Percentiles rank a stretch among this genome's conserved stretches.
Conservation (phyloP, 1,284 basidiomycete species). For the Rhodotorula sp. region DNA sequence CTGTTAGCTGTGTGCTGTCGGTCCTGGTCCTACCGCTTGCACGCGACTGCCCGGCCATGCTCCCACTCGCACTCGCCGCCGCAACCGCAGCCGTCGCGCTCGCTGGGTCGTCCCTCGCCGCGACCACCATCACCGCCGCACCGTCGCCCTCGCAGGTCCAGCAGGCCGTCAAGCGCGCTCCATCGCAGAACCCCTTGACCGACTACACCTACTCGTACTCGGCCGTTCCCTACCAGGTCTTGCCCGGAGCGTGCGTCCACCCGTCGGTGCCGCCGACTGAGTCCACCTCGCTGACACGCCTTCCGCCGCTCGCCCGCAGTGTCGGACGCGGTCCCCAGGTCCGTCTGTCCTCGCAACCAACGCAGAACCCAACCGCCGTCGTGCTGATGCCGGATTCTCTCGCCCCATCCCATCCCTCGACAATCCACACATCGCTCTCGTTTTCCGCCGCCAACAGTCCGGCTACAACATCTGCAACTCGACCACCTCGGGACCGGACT, state of each 20-base stretch:
- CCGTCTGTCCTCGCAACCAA: background rate
- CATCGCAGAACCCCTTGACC: slow-evolving; percentile 19
- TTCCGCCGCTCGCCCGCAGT: background rate
- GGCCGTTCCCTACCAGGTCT: slow-evolving; percentile 5
- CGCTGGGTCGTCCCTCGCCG: slow-evolving; percentile 1
- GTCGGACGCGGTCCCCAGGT: slow-evolving; percentile 8
- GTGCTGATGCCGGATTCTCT: background rate
- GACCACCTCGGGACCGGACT: slow-evolving; percentile 61
- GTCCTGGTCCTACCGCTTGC: background rate
- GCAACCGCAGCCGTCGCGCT: slow-evolving; percentile 10
- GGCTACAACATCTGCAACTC: slow-evolving; percentile 66
- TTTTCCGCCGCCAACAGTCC: background rate
- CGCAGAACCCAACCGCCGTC: too few relatives aligned
- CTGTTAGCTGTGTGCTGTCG: too few relatives aligned
- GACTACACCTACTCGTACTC: slow-evolving; percentile 20
- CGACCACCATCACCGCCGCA: slow-evolving; percentile 18
- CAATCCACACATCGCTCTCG: background rate
- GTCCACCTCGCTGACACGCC: background rate
- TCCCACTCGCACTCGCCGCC: background rate
- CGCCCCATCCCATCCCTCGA: background rate
- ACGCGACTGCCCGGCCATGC: background rate
- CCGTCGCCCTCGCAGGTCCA: slow-evolving; percentile 15
- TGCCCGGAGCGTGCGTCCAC: background rate
- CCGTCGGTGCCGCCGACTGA: background rate
- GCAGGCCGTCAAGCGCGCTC: slow-evolving; percentile 6